Percentiles rank a stretch among this genome's conserved stretches.
Evolutionary conservation across 306 rosid species (phyloP).

Genomic region (Corylus americana): DNA sequence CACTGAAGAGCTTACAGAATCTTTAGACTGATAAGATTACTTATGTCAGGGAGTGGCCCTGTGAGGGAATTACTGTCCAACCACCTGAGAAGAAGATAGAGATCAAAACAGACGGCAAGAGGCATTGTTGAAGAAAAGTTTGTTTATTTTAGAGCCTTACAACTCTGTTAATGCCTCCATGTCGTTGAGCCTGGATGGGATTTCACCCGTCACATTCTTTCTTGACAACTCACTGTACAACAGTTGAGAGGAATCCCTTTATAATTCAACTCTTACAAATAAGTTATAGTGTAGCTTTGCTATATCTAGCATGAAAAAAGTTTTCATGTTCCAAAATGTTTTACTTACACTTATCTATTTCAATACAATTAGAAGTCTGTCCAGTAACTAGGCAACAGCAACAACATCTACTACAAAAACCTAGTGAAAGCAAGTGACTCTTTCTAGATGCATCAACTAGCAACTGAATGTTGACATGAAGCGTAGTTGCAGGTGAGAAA

Average conservation of each 20-base stretch:
- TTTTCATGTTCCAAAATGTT: background rate
- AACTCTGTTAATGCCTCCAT: constrained; percentile 74
- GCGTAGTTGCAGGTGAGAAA: constrained; percentile 17
- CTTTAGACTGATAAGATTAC: constrained; percentile 76
- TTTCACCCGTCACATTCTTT: constrained; percentile 63
- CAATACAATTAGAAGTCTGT: background rate
- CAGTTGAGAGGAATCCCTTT: constrained; percentile 22
- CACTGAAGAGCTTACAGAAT: constrained; percentile 69
- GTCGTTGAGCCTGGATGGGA: constrained; percentile 65
- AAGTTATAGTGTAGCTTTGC: background rate
- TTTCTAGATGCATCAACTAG: background rate
- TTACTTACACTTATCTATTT: background rate
- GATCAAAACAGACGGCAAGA: constrained; percentile 12
- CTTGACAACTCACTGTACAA: constrained; percentile 63
- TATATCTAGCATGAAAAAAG: background rate
- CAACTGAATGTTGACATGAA: constrained; percentile 10
- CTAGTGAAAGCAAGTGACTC: background rate
- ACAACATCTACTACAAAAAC: background rate
- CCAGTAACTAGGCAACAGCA: background rate
- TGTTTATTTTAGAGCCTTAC: constrained; percentile 44
- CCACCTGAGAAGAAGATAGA: constrained; percentile 60
- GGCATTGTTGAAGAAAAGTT: constrained; percentile 1
- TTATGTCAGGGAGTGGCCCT: constrained; percentile 83
- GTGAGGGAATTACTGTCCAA: constrained; percentile 68
- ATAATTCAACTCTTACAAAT: constrained; percentile 19